phyloP scores from a whole-genome alignment of 2,329 filamentous ascomycete species.

The Macrophomina tecta region DNA sequence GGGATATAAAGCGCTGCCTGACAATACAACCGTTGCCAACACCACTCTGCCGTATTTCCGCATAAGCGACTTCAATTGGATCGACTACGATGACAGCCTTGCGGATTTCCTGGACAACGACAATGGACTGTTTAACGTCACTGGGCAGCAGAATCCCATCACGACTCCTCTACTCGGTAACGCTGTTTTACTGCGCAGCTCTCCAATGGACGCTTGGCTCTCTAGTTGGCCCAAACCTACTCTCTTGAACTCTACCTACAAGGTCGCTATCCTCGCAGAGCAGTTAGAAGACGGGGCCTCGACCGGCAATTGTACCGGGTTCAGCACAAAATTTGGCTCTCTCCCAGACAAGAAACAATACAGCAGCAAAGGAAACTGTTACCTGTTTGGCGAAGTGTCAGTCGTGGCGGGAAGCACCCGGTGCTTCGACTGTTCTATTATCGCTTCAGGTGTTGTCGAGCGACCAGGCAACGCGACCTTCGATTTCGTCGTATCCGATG shows the following conservation, averaged over 20 bases:
- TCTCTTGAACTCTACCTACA: background rate
- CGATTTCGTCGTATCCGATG: background rate
- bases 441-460: conserved; percentile 14
- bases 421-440: conserved; percentile 18
- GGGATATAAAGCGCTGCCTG: conserved; percentile 19
- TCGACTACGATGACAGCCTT: conserved; percentile 17
- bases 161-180: conserved; percentile 4
- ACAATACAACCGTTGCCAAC: conserved; percentile 5
- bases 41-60: conserved; percentile 15
- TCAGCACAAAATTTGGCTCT: conserved; percentile 7
- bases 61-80: conserved; percentile 16
- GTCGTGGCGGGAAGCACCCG: conserved; percentile 3
- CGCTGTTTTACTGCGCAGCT: conserved; percentile 1
- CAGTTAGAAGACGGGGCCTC: background rate
- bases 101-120: background rate
- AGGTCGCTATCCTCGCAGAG: conserved; percentile 9
- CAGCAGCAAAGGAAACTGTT: conserved; percentile 6
- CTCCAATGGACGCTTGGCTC: background rate
- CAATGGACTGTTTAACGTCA: conserved; percentile 26
- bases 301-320: background rate
- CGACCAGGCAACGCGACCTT: conserved; percentile 2
- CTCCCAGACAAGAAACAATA: conserved; percentile 11
- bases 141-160: conserved; percentile 4
- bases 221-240: conserved; percentile 6
- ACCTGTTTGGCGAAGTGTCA: conserved; percentile 15